Evolutionary conservation across 768 basidiomycete species (phyloP), one percentile per base, ranked within the genome.

Genomic region (Scleroderma bovista): DNA sequence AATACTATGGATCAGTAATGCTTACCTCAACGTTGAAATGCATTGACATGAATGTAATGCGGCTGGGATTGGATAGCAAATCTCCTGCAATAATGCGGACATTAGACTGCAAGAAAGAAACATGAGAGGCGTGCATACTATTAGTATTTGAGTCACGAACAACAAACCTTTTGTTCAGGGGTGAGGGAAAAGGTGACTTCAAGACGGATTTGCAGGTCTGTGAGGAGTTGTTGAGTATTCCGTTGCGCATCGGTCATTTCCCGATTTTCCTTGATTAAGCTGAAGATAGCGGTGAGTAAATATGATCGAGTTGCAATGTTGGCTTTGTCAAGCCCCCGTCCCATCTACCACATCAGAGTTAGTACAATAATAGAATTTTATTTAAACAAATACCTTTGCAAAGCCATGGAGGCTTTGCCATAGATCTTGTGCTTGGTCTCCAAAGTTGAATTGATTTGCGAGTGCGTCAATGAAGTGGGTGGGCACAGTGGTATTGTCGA

Each of bases 21-120:
- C 2, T 41, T 36, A 47, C 46, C 46, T 24, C 46, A 7, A 47
- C 46, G 3, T 47, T 34, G n/a, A 47, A 47, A 22, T 37, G 36
- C 20, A 47, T 36, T 5, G 16, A 16, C 19, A 26, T 47, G n/a
- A 47, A 47, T 3, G 34, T 47, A 34, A 47, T 47, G 22, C 12
- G 22, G 46, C 11, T 37, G 5, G 34, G 1, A 16, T 47, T 34
- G 24, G 22, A 20, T 2, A 47, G 20, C 2, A 47, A 20, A 12
- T 47, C 46, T n/a, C 46, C 20, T 2, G 46, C 22, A 16, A 47
- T 22, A 15, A 41, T 41, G 13, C 13, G 6, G 40, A 41, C 40
- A 41, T 41, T 41, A 41, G 22, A 6, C 40, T 41, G 23, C 40
- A 20, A 41, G 17, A 39, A 39, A n/a, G n/a, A n/a, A n/a, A n/a